Evolutionary conservation across 805 yeast species (phyloP), one percentile per base, ranked within the genome.

Genomic region (Candida incommunis): DNA sequence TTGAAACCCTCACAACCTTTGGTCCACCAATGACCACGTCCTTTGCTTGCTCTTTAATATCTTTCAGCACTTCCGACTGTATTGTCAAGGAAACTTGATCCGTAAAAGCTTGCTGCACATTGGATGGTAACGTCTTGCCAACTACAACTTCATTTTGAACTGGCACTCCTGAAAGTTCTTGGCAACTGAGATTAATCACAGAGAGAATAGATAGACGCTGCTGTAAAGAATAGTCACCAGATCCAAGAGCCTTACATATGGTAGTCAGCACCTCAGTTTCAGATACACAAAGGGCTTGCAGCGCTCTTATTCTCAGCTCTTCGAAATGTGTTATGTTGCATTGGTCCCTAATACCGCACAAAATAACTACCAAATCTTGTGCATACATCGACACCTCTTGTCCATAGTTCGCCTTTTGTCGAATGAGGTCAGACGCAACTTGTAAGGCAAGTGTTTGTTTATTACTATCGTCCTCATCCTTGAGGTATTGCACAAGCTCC

Each of bases 211-310:
- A 63, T 63, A 88, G 68, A 42, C 97, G 62, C 48, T 80, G 88
- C 49, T 82, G 92, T 18, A 92, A 59, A 0, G 95, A 85, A 49
- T 81, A 76, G 55, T 90, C 98, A 0, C 88, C 87, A 0, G 71
- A 67, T 27, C 75, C 64, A 16, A 87, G 63, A 16, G 79, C 58
- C 23, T 66, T 56, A 35, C 74, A 60, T 4, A 66, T 53, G 4
- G 62, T 52, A 7, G 58, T 49, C 0, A 78, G 56, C 23, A 70
- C 67, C 1, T 64, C 55, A 0, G 85, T 76, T 42, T 68, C 68
- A 0, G 78, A 66, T 0, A 73, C 78, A 16, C 83, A 64, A 1
- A 85, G 66, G 1, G 92, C 76, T 4, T 80, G 74, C 57, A 87
- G 54, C 13, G 80, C 68, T 40, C 76, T 72, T n/a, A 86, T 66